Percentiles rank a stretch among this genome's conserved stretches.
phyloP scores from a whole-genome alignment of 1,139 yeast species.

The Zygosaccharomyces sapae region DNA sequence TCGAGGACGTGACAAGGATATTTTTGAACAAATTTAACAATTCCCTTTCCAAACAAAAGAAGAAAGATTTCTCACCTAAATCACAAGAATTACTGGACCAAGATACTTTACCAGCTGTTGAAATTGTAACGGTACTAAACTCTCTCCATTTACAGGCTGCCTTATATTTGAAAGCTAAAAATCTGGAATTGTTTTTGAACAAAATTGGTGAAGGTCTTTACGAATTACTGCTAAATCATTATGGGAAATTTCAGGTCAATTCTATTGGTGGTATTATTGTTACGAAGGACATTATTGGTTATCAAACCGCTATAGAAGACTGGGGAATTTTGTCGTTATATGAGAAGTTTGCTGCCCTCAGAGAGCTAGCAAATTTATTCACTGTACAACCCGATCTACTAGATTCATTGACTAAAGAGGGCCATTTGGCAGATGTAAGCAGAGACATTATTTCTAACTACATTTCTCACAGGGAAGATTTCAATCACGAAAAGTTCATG shows the following conservation, averaged over 20 bases:
- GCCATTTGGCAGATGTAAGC: constrained; percentile 67
- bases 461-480: constrained; percentile 68
- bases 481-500: constrained; percentile 40
- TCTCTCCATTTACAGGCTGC: constrained; percentile 41
- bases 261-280: constrained; percentile 79
- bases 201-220: constrained; percentile 62
- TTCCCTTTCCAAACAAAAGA: constrained; percentile 57
- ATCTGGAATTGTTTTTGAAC: constrained; percentile 49
- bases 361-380: constrained; percentile 80
- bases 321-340: constrained; percentile 65
- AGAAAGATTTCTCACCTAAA: constrained; percentile 54
- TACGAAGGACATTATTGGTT: constrained; percentile 80
- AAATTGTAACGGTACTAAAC: constrained; percentile 52
- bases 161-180: constrained; percentile 48
- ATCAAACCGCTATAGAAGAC: constrained; percentile 65
- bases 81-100: constrained; percentile 51
- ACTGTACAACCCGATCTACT: constrained; percentile 75
- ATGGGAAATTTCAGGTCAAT: constrained; percentile 69
- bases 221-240: constrained; percentile 62
- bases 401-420: constrained; percentile 77
- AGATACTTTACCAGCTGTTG: constrained; percentile 67
- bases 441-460: constrained; percentile 65
- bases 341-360: constrained; percentile 66
- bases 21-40: constrained; percentile 46
- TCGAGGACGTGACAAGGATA: constrained; percentile 54